phyloP scores from a whole-genome alignment of 2,329 filamentous ascomycete genomes.

The Penicillium sp. region DNA sequence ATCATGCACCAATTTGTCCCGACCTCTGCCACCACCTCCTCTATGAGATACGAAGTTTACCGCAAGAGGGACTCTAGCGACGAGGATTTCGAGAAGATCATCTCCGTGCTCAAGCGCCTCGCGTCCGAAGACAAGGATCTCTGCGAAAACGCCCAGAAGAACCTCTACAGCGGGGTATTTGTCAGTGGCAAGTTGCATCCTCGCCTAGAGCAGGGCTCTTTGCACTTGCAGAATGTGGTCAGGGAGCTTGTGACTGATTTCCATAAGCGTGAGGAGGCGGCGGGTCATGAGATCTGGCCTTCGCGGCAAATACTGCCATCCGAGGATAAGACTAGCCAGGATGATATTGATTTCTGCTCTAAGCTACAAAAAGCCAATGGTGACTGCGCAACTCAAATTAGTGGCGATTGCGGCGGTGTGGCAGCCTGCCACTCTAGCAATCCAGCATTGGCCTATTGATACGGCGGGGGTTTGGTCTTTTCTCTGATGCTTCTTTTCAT shows the following conservation, averaged over 20 bases:
- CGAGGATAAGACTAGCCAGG: conserved; percentile 30
- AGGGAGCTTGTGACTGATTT: conserved; percentile 55
- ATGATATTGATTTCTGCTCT: conserved; percentile 39
- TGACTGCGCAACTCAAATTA: conserved; percentile 19
- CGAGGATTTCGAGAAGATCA: conserved; percentile 61
- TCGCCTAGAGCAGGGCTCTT: conserved; percentile 58
- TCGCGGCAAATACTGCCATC: conserved; percentile 44
- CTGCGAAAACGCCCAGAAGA: conserved; percentile 62
- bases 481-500: neutral
- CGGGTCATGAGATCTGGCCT: conserved; percentile 57
- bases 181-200: conserved; percentile 65
- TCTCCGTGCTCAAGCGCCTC: conserved; percentile 64
- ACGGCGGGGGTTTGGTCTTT: conserved; percentile 1
- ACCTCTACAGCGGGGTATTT: conserved; percentile 63
- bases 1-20: conserved; percentile 67
- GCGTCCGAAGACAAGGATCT: conserved; percentile 67
- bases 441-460: conserved; percentile 26
- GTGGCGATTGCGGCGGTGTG: conserved; percentile 29
- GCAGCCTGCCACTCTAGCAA: conserved; percentile 24
- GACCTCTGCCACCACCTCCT: conserved; percentile 52
- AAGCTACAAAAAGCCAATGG: conserved; percentile 25
- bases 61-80: conserved; percentile 62
- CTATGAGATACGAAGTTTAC: conserved; percentile 67
- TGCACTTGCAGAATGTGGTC: conserved; percentile 59
- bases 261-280: conserved; percentile 50